A percentile compares a stretch with the other conserved stretches of the same genome.
These are phyloP conservation scores for Rhodamnia rubescens DNA, from an alignment of 345 rosid genomes.

Conservation along the genomic window DNA sequence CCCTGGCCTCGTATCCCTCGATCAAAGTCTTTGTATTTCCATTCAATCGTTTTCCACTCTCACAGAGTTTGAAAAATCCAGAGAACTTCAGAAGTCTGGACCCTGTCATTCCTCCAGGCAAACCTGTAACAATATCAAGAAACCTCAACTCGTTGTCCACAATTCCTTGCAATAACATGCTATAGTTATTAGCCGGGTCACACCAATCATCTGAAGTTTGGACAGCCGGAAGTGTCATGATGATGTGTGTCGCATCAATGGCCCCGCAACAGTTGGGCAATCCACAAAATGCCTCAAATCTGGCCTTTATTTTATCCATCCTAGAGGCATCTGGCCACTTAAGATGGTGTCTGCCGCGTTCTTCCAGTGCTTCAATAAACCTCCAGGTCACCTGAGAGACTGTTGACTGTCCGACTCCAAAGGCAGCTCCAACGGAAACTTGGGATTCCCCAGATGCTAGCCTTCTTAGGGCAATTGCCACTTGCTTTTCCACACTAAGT, in stretches of 20 bases:
- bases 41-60: conserved; percentile 48
- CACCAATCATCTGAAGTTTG: conserved; percentile 96
- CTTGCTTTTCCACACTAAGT: conserved; percentile 93
- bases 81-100: conserved; percentile 62
- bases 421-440: conserved; percentile 85
- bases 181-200: conserved; percentile 76
- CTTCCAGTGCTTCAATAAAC: conserved; percentile 91
- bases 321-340: conserved; percentile 69
- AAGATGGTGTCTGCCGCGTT: conserved; percentile 79
- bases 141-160: conserved; percentile 88
- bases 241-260: conserved; percentile 72
- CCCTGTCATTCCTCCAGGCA: conserved; percentile 86
- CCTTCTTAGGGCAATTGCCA: conserved; percentile 80
- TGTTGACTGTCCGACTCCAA: conserved; percentile 92
- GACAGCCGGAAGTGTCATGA: conserved; percentile 91
- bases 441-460: conserved; percentile 96
- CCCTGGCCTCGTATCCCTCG: conserved; percentile 38
- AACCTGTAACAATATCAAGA: conserved; percentile 86
- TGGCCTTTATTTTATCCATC: conserved; percentile 55
- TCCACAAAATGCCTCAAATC: conserved; percentile 49
- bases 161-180: conserved; percentile 84
- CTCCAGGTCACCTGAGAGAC: conserved; percentile 99
- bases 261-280: conserved; percentile 92
- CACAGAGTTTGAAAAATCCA: conserved; percentile 64
- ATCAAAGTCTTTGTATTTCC: conserved; percentile 33